Evolutionary conservation across 1,139 yeast species (phyloP).

Genomic region (Candida sp.): DNA sequence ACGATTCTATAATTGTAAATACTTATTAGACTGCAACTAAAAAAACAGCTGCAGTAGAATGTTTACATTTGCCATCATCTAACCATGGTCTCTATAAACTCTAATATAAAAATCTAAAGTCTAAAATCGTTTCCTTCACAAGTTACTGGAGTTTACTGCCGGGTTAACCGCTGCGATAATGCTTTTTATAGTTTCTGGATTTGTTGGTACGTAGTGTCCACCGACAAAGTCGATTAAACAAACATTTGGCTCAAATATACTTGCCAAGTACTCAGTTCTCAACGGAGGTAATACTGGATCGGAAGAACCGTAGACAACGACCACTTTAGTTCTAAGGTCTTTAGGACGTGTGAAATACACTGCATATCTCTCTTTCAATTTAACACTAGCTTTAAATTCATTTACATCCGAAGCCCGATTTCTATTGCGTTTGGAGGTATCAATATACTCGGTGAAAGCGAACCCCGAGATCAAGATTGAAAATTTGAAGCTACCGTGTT

Average conservation of each 20-base stretch:
- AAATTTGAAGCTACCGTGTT: conserved; percentile 40
- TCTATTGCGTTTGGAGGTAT: conserved; percentile 7
- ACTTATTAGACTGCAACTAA: too few relatives aligned
- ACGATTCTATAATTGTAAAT: too few relatives aligned
- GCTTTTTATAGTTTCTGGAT: conserved; percentile 6
- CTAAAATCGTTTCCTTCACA: background rate
- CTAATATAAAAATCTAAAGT: background rate
- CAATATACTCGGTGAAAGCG: conserved; percentile 43
- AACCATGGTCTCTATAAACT: background rate
- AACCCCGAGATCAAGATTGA: conserved; percentile 55
- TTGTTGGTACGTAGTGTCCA: conserved; percentile 37
- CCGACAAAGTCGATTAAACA: conserved; percentile 27
- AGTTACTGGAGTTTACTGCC: background rate
- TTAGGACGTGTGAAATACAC: conserved; percentile 16
- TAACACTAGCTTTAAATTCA: conserved; percentile 16
- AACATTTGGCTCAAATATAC: conserved; percentile 15
- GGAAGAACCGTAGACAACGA: conserved; percentile 27
- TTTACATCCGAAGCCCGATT: conserved; percentile 19
- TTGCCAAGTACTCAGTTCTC: conserved; percentile 23
- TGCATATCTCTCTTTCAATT: conserved; percentile 14
- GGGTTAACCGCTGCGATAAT: background rate
- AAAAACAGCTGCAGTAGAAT: too few relatives aligned
- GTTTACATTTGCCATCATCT: too few relatives aligned
- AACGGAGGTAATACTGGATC: conserved; percentile 35
- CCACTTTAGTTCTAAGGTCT: conserved; percentile 18